Percentiles rank a stretch among this genome's conserved stretches.
Conservation (phyloP, 2,329 filamentous ascomycete species). For the Penicillium crustosum region DNA sequence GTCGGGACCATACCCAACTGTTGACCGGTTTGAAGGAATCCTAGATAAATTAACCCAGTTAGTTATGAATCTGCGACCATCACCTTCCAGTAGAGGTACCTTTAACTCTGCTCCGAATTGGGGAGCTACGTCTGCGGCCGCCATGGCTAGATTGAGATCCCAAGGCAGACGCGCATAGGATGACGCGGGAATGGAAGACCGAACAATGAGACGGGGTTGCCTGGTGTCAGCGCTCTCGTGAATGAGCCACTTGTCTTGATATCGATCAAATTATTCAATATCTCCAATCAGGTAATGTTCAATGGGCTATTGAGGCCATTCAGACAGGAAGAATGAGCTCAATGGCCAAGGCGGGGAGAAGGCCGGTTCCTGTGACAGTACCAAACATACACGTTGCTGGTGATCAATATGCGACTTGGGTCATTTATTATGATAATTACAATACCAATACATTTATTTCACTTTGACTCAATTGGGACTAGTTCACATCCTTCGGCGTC, state of each 20-base stretch:
- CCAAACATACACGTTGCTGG: slow-evolving; percentile 17
- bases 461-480: slow-evolving; percentile 6
- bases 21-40: slow-evolving; percentile 97
- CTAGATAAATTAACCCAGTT: slow-evolving; percentile 48
- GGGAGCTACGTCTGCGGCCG: slow-evolving; percentile 74
- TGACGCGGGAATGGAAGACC: slow-evolving; percentile 4
- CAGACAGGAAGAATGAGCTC: slow-evolving; percentile 16
- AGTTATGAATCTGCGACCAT: slow-evolving; percentile 17
- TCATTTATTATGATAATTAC: slow-evolving; percentile 2
- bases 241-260: neutral
- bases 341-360: slow-evolving; percentile 30
- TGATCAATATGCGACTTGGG: neutral
- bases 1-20: slow-evolving; percentile 64
- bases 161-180: slow-evolving; percentile 29
- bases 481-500: slow-evolving; percentile 6
- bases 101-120: slow-evolving; percentile 94
- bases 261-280: neutral
- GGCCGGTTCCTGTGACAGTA: slow-evolving; percentile 31
- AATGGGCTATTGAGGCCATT: slow-evolving; percentile 10
- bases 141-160: slow-evolving; percentile 56
- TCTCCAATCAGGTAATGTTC: neutral
- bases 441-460: slow-evolving; percentile 5
- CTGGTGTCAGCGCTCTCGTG: neutral
- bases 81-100: slow-evolving; percentile 51
- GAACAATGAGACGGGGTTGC: neutral